These are phyloP conservation scores for Fusarium sp. DNA, from an alignment of 2,329 filamentous ascomycete genomes.

Conservation along the genomic window DNA sequence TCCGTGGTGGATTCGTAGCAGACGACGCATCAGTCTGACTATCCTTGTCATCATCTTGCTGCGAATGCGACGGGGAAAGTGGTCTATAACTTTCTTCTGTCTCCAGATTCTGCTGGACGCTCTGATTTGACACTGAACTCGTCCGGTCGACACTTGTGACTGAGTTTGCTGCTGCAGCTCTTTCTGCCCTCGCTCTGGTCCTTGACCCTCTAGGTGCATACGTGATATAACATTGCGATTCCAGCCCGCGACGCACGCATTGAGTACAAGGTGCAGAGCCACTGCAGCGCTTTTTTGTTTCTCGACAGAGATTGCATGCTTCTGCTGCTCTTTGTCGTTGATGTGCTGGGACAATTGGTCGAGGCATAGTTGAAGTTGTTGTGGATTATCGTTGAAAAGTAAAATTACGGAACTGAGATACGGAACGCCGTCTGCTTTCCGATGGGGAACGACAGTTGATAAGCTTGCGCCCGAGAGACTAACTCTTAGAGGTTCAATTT, in stretches of 20 bases:
- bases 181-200: conserved; percentile 35
- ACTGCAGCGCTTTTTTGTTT: conserved; percentile 64
- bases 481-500: conserved; percentile 1
- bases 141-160: background rate
- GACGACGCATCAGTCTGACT: conserved; percentile 30
- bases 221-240: conserved; percentile 53
- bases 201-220: conserved; percentile 49
- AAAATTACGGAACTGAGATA: too few relatives aligned
- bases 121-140: conserved; percentile 4
- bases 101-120: conserved; percentile 10
- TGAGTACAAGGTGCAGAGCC: conserved; percentile 62
- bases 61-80: conserved; percentile 50
- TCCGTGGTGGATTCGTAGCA: conserved; percentile 49
- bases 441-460: conserved; percentile 16
- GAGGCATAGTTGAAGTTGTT: conserved; percentile 57
- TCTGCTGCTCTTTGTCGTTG: conserved; percentile 62
- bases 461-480: background rate
- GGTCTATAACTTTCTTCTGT: conserved; percentile 41
- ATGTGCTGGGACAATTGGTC: conserved; percentile 62
- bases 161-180: conserved; percentile 7
- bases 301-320: conserved; percentile 62
- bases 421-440: background rate
- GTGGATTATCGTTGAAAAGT: too few relatives aligned
- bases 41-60: conserved; percentile 42
- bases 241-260: conserved; percentile 59